Evolutionary conservation across 2,329 filamentous ascomycete species (phyloP).

Genomic region (Colletotrichum lentis): DNA sequence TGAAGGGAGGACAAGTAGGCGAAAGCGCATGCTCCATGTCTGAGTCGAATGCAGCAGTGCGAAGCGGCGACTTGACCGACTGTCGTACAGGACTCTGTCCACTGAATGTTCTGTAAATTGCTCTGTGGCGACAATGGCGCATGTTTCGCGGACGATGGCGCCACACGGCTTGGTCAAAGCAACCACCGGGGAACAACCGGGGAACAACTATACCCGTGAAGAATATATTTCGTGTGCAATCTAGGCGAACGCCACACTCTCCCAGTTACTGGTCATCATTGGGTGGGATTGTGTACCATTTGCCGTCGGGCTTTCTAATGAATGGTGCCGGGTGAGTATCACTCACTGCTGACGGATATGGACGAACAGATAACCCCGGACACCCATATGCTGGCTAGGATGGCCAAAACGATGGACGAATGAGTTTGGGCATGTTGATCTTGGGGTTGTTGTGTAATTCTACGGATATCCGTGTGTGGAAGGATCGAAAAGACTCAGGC

Average conservation of each 20-base stretch:
- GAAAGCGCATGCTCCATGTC: constrained; percentile 16
- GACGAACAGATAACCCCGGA: constrained; percentile 11
- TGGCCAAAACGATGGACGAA: neutral
- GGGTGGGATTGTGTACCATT: constrained; percentile 13
- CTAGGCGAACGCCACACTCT: constrained; percentile 13
- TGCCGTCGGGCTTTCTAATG: constrained; percentile 1
- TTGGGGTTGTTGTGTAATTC: neutral
- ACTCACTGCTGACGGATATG: constrained; percentile 14
- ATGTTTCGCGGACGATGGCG: constrained; percentile 10
- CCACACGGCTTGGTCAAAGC: constrained; percentile 6
- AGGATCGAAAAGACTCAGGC: neutral
- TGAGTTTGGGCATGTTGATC: neutral
- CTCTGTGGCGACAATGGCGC: constrained; percentile 2
- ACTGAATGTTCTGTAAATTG: constrained; percentile 5
- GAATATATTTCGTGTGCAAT: neutral
- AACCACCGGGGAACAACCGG: neutral
- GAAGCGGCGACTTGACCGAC: neutral
- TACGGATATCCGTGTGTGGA: neutral
- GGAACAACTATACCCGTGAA: neutral
- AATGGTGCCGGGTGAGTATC: neutral
- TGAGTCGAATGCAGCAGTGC: constrained; percentile 1
- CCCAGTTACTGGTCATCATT: constrained; percentile 1
- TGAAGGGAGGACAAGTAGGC: constrained; percentile 6
- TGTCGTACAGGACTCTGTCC: neutral
- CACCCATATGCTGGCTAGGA: neutral